Evolutionary conservation across 495 filamentous ascomycete genomes (phyloP).

Genomic region (Neurospora africana): DNA sequence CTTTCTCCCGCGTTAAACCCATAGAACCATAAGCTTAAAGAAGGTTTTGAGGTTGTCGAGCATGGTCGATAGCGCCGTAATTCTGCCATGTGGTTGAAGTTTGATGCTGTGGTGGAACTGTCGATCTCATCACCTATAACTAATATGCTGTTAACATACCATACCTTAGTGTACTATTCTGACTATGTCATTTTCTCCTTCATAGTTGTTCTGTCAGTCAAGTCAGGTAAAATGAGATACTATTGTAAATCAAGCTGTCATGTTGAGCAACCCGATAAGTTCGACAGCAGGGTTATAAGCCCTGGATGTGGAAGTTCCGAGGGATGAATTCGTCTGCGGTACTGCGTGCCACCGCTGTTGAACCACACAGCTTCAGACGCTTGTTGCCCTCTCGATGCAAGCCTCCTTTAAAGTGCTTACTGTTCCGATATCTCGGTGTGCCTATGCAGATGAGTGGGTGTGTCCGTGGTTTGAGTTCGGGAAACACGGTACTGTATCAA

Average conservation of each 20-base stretch:
- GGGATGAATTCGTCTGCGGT: background rate
- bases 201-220: background rate
- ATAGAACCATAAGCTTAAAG: background rate
- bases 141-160: background rate
- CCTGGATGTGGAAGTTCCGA: background rate
- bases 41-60: background rate
- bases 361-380: background rate
- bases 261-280: background rate
- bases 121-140: background rate
- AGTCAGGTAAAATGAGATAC: background rate
- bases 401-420: background rate
- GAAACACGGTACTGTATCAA: background rate
- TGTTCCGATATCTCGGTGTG: background rate
- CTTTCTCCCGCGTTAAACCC: background rate
- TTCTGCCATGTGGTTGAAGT: background rate
- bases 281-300: background rate
- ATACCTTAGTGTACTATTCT: background rate
- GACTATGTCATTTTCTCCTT: background rate
- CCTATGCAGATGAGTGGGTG: background rate
- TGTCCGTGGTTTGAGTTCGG: background rate
- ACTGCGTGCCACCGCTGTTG: background rate
- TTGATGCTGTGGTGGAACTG: background rate
- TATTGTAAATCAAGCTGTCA: background rate
- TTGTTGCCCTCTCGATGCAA: background rate
- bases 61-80: background rate